Evolutionary conservation across 768 basidiomycete species (phyloP), one percentile per base, ranked within the genome.

Genomic region (Kockovaella imperatae): DNA sequence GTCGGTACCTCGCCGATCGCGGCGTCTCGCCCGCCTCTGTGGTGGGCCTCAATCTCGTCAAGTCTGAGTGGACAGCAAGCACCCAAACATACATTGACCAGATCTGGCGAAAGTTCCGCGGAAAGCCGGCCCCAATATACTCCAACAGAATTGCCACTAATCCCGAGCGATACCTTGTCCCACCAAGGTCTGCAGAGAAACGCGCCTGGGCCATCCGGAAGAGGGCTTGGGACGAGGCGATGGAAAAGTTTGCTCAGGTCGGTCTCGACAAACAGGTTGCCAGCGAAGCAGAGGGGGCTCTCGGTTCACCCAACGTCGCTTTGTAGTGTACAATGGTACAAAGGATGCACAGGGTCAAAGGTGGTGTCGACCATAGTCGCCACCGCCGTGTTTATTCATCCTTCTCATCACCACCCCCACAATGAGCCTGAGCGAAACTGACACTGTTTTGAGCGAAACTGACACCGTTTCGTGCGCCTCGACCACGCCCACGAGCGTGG

Each of bases 1-100:
- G 58, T 25, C 14, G 34, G 3, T 50, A 40, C 35, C 39, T 56
- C 14, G 7, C 20, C 5, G 13, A 5, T 1, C 10, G 43, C 8
- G 21, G 14, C 17, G 29, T 38, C 1, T 17, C 51, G n/a, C 5
- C 43, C 15, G 3, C 35, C 14, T 35, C 45, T 23, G 31, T 59
- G 6, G 42, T 36, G 10, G 58, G 43, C 21, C 29, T 56, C 31
- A 52, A 46, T 8, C 42, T 59, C 6, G 20, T 59, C 35, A 32
- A 52, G 15, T 41, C 50, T 17, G 21, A 47, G 28, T 54, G 45
- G 31, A 45, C 52, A 20, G 26, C 23, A n/a, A 53, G 43, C 20
- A 45, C 45, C 10, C 29, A 44, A 3, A 26, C 24, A 39, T 44
- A 56, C 25, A 47, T 50, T 17, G 18, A 42, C 20, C 6, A 42